Base-by-base conservation (phyloP, 192 early-diverging fungal species). In the Globomyces pollinis-pini region DNA sequence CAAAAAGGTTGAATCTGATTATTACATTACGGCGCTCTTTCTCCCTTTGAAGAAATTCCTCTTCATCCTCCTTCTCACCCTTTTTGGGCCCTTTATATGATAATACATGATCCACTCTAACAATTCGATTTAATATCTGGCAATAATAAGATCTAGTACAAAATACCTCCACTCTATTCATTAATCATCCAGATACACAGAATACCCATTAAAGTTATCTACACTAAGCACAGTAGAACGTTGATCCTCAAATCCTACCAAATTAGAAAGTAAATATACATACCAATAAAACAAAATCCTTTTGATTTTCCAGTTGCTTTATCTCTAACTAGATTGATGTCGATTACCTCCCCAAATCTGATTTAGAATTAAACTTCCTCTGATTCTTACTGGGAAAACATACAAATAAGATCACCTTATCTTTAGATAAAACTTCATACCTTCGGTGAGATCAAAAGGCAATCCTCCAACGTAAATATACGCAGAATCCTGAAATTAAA, bases 301-400 rank as follows among this genome's bases (percentile, higher is more conserved):
- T 57, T 57, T 15, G 36, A 39, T 39, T 33, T 57, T 2, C 55
- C 55, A 29, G 24, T 18, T 26, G 23, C 29, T 11, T 34, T 41
- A 24, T 57, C 55, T 41, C 55, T 39, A n/a, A 57, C 33, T 16
- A 57, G 41, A 33, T 31, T 38, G 12, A 28, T 41, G 23, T 57
- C 55, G 5, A 33, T 32, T 4, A 68, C 65, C 62, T 75, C 55
- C 24, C 55, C 55, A 23, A n/a, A n/a, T n/a, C n/a, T n/a, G n/a
- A n/a, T n/a, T n/a, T n/a, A n/a, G n/a, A n/a, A n/a, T n/a, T n/a
- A n/a, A n/a, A n/a, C n/a, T n/a, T n/a, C n/a, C n/a, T n/a, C n/a
- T n/a, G n/a, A n/a, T n/a, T n/a, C n/a, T n/a, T 31, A 90, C 80
- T 98, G 95, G 24, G 95, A 94, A 60, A 98, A 91, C 30, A 96